These are phyloP conservation scores for Phytophthora palmivora DNA, from an alignment of 352 stramenopile genomes.

Conservation along the genomic window DNA sequence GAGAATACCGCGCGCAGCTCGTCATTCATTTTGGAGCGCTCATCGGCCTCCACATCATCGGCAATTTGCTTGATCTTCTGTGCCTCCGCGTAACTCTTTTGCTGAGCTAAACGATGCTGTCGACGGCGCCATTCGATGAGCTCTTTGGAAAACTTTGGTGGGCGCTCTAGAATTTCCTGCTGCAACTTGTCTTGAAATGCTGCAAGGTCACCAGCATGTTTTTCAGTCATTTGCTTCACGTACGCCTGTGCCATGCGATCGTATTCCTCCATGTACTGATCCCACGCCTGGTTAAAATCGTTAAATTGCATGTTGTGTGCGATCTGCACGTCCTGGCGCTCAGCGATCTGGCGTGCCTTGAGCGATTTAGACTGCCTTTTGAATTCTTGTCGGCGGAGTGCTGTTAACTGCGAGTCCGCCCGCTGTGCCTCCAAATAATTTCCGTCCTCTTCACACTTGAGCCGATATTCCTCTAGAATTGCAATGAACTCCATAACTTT, in stretches of 20 bases:
- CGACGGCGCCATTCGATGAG: slow-evolving; percentile 94
- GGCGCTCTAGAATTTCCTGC: slow-evolving; percentile 85
- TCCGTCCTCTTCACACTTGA: slow-evolving; percentile 94
- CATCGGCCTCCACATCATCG: slow-evolving; percentile 93
- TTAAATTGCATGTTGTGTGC: slow-evolving; percentile 96
- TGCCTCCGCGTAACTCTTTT: slow-evolving; percentile 94
- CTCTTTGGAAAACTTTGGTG: slow-evolving; percentile 94
- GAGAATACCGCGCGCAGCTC: slow-evolving; percentile 78
- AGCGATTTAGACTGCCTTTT: slow-evolving; percentile 93
- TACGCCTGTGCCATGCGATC: slow-evolving; percentile 95
- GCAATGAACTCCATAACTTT: slow-evolving; percentile 95
- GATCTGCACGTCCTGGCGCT: slow-evolving; percentile 95
- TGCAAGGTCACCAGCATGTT: slow-evolving; percentile 84
- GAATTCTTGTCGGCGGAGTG: slow-evolving; percentile 92
- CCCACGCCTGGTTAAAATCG: slow-evolving; percentile 95
- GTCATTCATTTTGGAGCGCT: slow-evolving; percentile 90
- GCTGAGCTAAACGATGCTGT: slow-evolving; percentile 94
- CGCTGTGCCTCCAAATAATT: slow-evolving; percentile 94
- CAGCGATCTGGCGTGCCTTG: slow-evolving; percentile 89
- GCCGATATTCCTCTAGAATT: slow-evolving; percentile 94
- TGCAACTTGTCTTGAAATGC: slow-evolving; percentile 92
- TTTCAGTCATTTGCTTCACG: slow-evolving; percentile 95
- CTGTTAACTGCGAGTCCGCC: slow-evolving; percentile 88
- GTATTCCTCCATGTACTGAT: slow-evolving; percentile 96
- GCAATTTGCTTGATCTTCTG: slow-evolving; percentile 96